These are phyloP conservation scores for Ogataea sp. DNA, from an alignment of 805 yeast species.

Conservation along the genomic window DNA sequence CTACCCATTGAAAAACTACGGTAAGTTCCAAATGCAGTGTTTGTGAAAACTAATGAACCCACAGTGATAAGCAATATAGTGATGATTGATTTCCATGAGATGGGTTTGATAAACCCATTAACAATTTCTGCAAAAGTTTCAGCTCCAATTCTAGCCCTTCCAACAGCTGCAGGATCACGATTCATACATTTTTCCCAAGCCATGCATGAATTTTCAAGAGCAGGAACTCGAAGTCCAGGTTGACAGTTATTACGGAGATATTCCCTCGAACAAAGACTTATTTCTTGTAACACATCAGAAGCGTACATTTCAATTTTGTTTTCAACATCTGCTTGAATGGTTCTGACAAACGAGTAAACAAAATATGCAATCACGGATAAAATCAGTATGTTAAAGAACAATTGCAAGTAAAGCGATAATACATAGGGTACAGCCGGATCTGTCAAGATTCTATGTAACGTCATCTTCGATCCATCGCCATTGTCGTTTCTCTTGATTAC, in stretches of 20 bases:
- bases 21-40: conserved; percentile 36
- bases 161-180: conserved; percentile 50
- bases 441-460: conserved; percentile 4
- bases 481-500: background rate
- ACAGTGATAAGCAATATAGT: conserved; percentile 36
- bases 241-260: conserved; percentile 69
- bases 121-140: conserved; percentile 77
- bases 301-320: conserved; percentile 59
- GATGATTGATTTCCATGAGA: conserved; percentile 59
- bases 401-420: conserved; percentile 55
- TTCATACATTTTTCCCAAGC: conserved; percentile 81
- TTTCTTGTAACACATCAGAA: conserved; percentile 51
- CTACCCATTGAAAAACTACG: conserved; percentile 20
- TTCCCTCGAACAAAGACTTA: conserved; percentile 59
- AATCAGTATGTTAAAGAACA: conserved; percentile 48
- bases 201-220: conserved; percentile 59
- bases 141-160: conserved; percentile 66
- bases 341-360: conserved; percentile 40
- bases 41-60: conserved; percentile 46
- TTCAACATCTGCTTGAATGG: conserved; percentile 58
- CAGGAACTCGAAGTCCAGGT: conserved; percentile 60
- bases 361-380: conserved; percentile 44
- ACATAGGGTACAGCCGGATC: conserved; percentile 50
- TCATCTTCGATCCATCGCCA: background rate
- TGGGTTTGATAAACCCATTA: conserved; percentile 65